A percentile compares a stretch with the other conserved stretches of the same genome.
These are phyloP conservation scores for Deinandra increscens DNA, from an alignment of 129 eudicot species.

Conservation along the genomic window DNA sequence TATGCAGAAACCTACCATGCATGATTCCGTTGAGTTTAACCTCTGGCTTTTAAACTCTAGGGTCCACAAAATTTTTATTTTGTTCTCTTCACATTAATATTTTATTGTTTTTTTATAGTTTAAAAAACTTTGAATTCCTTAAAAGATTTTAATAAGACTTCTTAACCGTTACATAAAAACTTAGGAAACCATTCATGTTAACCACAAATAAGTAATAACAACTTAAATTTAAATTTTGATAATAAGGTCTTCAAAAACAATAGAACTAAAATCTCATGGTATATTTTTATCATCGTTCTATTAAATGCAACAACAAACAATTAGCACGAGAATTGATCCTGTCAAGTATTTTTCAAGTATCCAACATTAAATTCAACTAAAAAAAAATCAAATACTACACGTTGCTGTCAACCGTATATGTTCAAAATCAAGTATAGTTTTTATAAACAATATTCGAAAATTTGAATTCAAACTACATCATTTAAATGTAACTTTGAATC, in stretches of 20 bases:
- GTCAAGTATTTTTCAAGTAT: background rate
- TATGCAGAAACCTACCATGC: slow-evolving; percentile 29
- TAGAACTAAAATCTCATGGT: background rate
- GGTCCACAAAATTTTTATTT: slow-evolving; percentile 26
- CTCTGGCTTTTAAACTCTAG: background rate
- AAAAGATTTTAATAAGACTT: too few relatives aligned
- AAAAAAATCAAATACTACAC: slow-evolving; percentile 2
- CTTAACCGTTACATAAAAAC: too few relatives aligned
- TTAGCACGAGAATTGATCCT: background rate
- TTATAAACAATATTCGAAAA: background rate
- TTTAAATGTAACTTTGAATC: background rate
- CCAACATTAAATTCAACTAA: background rate
- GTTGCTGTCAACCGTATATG: slow-evolving; percentile 27
- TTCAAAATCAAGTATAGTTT: slow-evolving; percentile 9
- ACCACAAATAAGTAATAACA: too few relatives aligned
- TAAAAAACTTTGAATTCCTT: too few relatives aligned
- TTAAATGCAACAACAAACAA: background rate
- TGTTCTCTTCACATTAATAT: slow-evolving; percentile 15
- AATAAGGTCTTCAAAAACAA: background rate
- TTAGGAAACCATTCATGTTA: too few relatives aligned
- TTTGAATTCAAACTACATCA: slow-evolving; percentile 20
- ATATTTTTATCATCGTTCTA: background rate
- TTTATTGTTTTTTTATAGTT: background rate
- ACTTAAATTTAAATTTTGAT: too few relatives aligned
- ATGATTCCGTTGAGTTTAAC: slow-evolving; percentile 21